Conservation (phyloP, 1,284 basidiomycete species). For the Tilletia setariae region DNA sequence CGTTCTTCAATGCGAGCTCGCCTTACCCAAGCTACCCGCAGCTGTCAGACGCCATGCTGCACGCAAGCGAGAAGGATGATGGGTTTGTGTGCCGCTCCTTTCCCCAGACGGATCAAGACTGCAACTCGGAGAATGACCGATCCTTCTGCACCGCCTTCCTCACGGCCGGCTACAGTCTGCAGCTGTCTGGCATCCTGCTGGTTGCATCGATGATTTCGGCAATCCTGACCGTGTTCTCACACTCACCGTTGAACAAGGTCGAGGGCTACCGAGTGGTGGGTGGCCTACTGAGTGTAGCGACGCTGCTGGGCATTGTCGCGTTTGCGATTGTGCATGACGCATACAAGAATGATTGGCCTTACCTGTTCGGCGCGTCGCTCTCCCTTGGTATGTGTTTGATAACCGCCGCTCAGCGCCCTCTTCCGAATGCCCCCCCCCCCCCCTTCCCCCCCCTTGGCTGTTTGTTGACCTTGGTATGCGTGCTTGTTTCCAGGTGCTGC, state of each 20-base stretch:
- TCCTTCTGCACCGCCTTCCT: constrained; percentile 15
- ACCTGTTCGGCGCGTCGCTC: neutral
- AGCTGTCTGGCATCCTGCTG: constrained; percentile 1
- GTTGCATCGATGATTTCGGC: neutral
- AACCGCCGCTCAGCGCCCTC: neutral
- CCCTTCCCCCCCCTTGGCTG: too few relatives aligned
- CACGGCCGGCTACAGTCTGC: constrained; percentile 8
- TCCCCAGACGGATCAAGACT: constrained; percentile 9
- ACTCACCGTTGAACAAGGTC: constrained; percentile 8
- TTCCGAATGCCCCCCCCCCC: too few relatives aligned
- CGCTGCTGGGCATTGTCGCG: neutral
- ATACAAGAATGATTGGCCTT: constrained; percentile 8
- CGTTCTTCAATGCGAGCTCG: neutral
- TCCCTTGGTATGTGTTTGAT: neutral
- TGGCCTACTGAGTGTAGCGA: neutral
- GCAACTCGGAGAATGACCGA: constrained; percentile 6
- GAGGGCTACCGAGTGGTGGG: constrained; percentile 4
- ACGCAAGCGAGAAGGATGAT: neutral
- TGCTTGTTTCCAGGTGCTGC: neutral
- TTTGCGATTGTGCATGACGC: constrained; percentile 11
- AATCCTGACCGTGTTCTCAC: neutral
- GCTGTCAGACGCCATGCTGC: neutral
- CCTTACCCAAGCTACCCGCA: neutral
- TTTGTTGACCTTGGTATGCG: too few relatives aligned
- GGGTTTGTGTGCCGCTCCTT: constrained; percentile 10